A percentile compares a stretch with the other conserved stretches of the same genome.
Evolutionary conservation across 768 basidiomycete species (phyloP).

Genomic region (Lactifluus piperatus): DNA sequence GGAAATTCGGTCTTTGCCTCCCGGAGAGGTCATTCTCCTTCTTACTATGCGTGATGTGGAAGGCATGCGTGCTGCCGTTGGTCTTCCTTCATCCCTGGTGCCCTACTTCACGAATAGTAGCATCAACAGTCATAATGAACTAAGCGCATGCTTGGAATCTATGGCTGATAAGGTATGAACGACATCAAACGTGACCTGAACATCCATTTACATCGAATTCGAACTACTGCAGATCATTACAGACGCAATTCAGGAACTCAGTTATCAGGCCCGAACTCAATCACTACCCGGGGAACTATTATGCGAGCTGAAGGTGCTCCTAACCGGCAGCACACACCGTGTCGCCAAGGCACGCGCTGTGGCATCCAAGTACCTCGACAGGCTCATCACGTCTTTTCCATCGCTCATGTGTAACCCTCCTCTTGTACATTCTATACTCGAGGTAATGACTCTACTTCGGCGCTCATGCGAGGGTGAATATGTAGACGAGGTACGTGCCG

Average conservation of each 20-base stretch:
- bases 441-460: constrained; percentile 83
- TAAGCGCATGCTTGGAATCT: constrained; percentile 75
- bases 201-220: no score
- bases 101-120: constrained; percentile 85
- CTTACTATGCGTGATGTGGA: constrained; percentile 85
- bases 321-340: constrained; percentile 75
- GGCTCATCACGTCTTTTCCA: constrained; percentile 84
- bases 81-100: constrained; percentile 72
- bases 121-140: constrained; percentile 58
- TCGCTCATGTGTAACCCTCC: constrained; percentile 88
- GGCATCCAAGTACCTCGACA: constrained; percentile 75
- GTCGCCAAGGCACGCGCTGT: constrained; percentile 74
- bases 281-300: constrained; percentile 61
- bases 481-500: constrained; percentile 65
- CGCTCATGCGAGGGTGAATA: constrained; percentile 87
- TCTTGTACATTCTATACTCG: constrained; percentile 82
- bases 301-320: constrained; percentile 62
- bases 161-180: constrained; percentile 70
- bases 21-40: constrained; percentile 81
- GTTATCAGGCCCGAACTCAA: constrained; percentile 69
- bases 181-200: neutral
- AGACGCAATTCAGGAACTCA: constrained; percentile 63
- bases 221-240: constrained; percentile 55
- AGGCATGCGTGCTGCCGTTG: constrained; percentile 70
- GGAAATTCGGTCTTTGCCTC: constrained; percentile 65